Base-by-base conservation (phyloP, 2,329 filamentous ascomycete species). In the Sporothrix mexicana region DNA sequence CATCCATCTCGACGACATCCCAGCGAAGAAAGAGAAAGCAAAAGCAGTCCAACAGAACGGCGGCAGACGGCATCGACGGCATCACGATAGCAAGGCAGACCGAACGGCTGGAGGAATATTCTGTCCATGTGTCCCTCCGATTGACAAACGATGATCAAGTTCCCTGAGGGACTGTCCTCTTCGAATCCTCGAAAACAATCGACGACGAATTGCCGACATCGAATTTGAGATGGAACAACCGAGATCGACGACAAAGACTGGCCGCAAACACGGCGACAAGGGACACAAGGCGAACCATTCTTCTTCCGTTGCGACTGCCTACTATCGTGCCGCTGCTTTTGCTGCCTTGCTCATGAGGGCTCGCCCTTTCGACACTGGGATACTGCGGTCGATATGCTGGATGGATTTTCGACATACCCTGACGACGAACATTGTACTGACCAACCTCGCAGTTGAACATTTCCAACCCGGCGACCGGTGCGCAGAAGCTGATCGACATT, bases 401-500 rank as follows among this genome's bases (percentile, higher is more conserved):
- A 36, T 36, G 30, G 30, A 36, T 36, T 36, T 36, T 36, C 30
- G 3, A 36, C 30, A 36, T 6, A 2, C 30, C 4, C 2, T 25
- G 43, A 30, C 62, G 20, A 25, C 17, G 17, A 53, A 20, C 30
- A 76, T 68, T 49, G 76, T 74, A 79, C 83, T 85, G 76, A 85
- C 79, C 47, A 6, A 49, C 69, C 23, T 47, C 61, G 2, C 75
- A 88, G 88, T 85, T 90, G 85, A 90, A 90, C 87, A 88, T 90
- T 82, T 88, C 86, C 81, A 97, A 95, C 92, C 96, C 96, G 88
- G 94, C 95, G 91, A 98, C 98, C 88, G 96, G 96, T 91, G 96
- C 94, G 83, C 96, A 99, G 87, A 99, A 99, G 91, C 90, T 99
- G 84, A 92, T 99, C 88, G 97, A 99, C 81, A 88, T 99, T 81